Evolutionary conservation across 139 green algal genomes (phyloP), one percentile per base, ranked within the genome.

Genomic region (Tetraselmis striata): DNA sequence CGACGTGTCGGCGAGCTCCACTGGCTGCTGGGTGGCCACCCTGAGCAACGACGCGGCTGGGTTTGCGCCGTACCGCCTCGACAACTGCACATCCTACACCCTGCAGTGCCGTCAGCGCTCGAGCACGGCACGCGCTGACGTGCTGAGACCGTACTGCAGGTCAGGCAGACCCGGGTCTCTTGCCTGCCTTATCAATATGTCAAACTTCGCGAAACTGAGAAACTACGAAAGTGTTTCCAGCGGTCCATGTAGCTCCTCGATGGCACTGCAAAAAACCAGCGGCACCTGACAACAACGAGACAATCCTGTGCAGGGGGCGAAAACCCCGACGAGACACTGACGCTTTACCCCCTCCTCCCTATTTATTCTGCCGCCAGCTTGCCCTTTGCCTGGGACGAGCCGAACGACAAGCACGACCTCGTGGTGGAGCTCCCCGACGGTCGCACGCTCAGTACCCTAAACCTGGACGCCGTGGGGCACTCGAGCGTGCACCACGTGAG

Each of bases 351-450:
- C n/a, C n/a, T n/a, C n/a, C n/a, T n/a, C n/a, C n/a, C n/a, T n/a
- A n/a, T n/a, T n/a, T n/a, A n/a, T n/a, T n/a, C n/a, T n/a, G n/a
- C n/a, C n/a, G n/a, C n/a, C n/a, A n/a, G 87, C 45, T 81, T 96
- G 59, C 85, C 89, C 29, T 98, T 94, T 82, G 90, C 94, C 0
- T 98, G 94, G 94, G 94, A 98, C 79, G 93, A 97, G 83, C 94
- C 93, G 2, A 80, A 86, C 23, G 29, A 83, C 32, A 84, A 85
- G 1, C 92, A 95, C 83, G 86, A 75, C 76, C 84, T 97, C 75
- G 67, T 90, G 45, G 80, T 97, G 74, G 86, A 90, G 74, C 88
- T 95, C 29, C 89, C 92, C 1, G 94, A 90, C 23, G 83, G 79
- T 2, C 82, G 86, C 1, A 28, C 25, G 0, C 87, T 96, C 18